Evolutionary conservation across 768 basidiomycete species (phyloP), one percentile per base, ranked within the genome.

Genomic region (Phaeotremella fagi): DNA sequence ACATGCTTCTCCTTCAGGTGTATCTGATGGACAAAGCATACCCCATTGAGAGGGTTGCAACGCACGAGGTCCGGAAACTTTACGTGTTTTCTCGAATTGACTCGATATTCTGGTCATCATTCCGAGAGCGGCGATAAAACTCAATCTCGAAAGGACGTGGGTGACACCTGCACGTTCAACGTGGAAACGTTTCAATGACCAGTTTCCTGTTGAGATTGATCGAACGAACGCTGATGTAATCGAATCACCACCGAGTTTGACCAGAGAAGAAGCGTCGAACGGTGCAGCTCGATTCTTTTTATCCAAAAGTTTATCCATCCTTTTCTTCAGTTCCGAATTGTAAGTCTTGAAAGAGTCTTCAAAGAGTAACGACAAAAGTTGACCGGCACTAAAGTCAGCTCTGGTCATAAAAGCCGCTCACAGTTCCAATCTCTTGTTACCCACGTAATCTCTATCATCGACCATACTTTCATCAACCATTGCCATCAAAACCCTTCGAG

Each of bases 81-180:
- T 99, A 54, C 95, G 80, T 20, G 95, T 98, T 81, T 99, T 99
- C 76, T 99, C 95, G 71, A 99, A 99, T 76, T 99, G 95, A 20
- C 90, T 94, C 11, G 88, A 87, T 60, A 99, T 99, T 22, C 95
- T 85, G 7, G 95, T 99, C 95, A 99, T 99, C 95, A 98, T 99
- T 15, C 95, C 95, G 15, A 99, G 80, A 0, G 95, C 95, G 51
- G 90, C 88, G 73, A 99, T 95, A 79, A 94, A 99, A 69, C 86
- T 88, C 46, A 99, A 78, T 36, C 95, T 85, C 66, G 87, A 90
- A 23, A 99, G 82, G 59, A 99, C 95, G 71, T 99, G 95, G 0
- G 95, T 99, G 42, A 99, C 90, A 27, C 95, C 95, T 0, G 95
- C 95, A 28, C 95, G 84, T 71, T 98, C 94, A 88, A 98, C 98